Conservation (phyloP, 2,329 filamentous ascomycete species). For the Zasmidium citrigriseum region DNA sequence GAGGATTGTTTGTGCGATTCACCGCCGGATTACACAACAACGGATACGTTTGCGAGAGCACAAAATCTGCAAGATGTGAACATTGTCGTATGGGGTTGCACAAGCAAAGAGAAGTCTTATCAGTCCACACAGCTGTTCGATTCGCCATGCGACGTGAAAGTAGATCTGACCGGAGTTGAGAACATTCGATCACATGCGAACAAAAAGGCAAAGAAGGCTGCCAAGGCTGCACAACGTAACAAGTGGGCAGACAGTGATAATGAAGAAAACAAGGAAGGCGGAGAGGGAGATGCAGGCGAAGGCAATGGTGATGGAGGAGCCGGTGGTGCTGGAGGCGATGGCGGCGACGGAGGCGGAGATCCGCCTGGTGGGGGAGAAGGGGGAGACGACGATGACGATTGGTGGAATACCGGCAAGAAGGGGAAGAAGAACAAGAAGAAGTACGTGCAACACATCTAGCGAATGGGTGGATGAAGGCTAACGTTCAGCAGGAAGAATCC, state of each 20-base stretch:
- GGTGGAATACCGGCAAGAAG: constrained; percentile 29
- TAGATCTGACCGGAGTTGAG: constrained; percentile 62
- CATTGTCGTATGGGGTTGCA: constrained; percentile 8
- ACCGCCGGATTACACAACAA: constrained; percentile 48
- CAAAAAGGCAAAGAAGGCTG: constrained; percentile 53
- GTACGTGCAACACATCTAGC: constrained; percentile 21
- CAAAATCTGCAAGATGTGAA: constrained; percentile 9
- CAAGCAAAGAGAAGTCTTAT: constrained; percentile 6
- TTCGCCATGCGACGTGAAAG: constrained; percentile 33
- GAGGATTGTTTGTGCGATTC: constrained; percentile 44
- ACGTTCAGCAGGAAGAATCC: constrained; percentile 28
- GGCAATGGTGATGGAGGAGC: constrained; percentile 35
- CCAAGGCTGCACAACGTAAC: constrained; percentile 37
- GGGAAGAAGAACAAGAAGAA: constrained; percentile 43
- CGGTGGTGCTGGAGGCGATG: constrained; percentile 34
- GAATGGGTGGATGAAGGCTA: not conserved
- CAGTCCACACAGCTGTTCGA: constrained; percentile 2
- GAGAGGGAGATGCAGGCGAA: constrained; percentile 35
- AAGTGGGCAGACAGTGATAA: constrained; percentile 49
- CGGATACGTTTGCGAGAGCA: constrained; percentile 18
- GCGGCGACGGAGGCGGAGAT: constrained; percentile 29
- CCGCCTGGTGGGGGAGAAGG: constrained; percentile 32
- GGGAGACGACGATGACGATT: constrained; percentile 39
- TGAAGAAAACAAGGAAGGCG: constrained; percentile 47
- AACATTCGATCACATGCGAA: constrained; percentile 51